A percentile compares a stretch with the other conserved stretches of the same genome.
These are phyloP conservation scores for Colletotrichum sp. DNA, from an alignment of 2,329 filamentous ascomycete species.

Conservation along the genomic window DNA sequence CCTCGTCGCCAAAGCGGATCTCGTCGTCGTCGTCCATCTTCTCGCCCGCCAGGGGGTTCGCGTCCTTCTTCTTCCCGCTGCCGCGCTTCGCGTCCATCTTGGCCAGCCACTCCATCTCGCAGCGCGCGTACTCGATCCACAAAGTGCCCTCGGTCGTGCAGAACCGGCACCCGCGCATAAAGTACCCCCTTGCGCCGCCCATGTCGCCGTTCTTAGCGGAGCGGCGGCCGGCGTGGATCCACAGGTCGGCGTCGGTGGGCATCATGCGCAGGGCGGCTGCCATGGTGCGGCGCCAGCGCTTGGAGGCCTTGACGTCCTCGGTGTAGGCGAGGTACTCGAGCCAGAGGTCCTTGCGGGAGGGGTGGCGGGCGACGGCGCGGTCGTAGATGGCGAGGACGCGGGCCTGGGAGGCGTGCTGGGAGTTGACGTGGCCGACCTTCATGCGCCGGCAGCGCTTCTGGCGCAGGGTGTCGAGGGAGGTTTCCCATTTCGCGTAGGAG, in stretches of 20 bases:
- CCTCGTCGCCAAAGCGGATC: slow-evolving; percentile 50
- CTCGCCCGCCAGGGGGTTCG: slow-evolving; percentile 49
- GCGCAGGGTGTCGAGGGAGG: slow-evolving; percentile 75
- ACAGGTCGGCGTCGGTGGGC: slow-evolving; percentile 81
- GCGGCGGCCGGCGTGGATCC: slow-evolving; percentile 83
- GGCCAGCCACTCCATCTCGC: slow-evolving; percentile 91
- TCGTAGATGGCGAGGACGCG: slow-evolving; percentile 91
- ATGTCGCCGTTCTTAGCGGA: slow-evolving; percentile 86
- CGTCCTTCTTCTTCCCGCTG: slow-evolving; percentile 63
- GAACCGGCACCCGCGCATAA: slow-evolving; percentile 88
- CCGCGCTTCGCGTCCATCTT: slow-evolving; percentile 78
- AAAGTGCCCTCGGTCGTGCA: slow-evolving; percentile 76
- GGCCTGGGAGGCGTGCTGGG: slow-evolving; percentile 75
- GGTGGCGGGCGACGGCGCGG: slow-evolving; percentile 82
- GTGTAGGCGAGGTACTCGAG: slow-evolving; percentile 88
- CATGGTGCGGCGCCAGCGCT: slow-evolving; percentile 69
- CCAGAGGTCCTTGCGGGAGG: slow-evolving; percentile 83
- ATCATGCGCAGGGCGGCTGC: slow-evolving; percentile 81
- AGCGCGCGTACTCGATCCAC: slow-evolving; percentile 89
- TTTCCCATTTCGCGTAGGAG: slow-evolving; percentile 78
- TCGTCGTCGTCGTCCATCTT: slow-evolving; percentile 54
- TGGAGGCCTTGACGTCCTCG: slow-evolving; percentile 68
- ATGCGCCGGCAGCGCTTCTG: slow-evolving; percentile 83
- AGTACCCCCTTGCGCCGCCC: slow-evolving; percentile 81
- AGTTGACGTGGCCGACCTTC: slow-evolving; percentile 70